Base-by-base conservation (phyloP, 306 rosid genomes). In the Mimosa pudica region DNA sequence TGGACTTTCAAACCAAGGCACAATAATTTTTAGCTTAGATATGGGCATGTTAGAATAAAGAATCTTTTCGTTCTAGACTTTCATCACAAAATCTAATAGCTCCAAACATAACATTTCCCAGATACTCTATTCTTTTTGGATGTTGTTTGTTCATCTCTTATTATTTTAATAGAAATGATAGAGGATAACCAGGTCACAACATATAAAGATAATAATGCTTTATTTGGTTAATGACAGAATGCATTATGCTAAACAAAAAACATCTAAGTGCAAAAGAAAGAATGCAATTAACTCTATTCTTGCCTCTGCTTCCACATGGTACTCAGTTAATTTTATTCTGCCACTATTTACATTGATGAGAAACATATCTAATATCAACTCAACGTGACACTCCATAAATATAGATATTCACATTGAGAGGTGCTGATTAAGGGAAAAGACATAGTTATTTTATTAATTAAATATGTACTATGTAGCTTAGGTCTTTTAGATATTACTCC, bases 81-180 rank as follows among this genome's bases (percentile, higher is more conserved):
- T 41, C 35, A 70, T 60, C 33, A 70, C 46, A 66, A 51, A 84
- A 73, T 64, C 84, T 18, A 72, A 45, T 70, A 17, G 61, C 80
- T 61, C 57, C 73, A 77, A 77, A 57, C 65, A 70, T 71, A 48
- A 54, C 33, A 24, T 68, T 16, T 32, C 57, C 30, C 65, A 69
- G 63, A 70, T 70, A 24, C 32, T 42, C 12, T 41, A 17, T 8
- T 33, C 35, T 42, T 42, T 42, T 41, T 8, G 35, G 35, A 44
- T 67, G 33, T 24, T 24, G 30, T 24, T 24, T 24, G 4, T 42
- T 44, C 9, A 4, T 49, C 45, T 51, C 48, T 45, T 67, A 61
- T 54, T 24, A 36, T 33, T 24, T 24, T 24, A 24, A 24, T 24
- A 24, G 30, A 24, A 2, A 38, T 38, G 5, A 62, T 65, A 78